Base-by-base conservation (phyloP, 805 yeast genomes). In the Candida railenensis region DNA sequence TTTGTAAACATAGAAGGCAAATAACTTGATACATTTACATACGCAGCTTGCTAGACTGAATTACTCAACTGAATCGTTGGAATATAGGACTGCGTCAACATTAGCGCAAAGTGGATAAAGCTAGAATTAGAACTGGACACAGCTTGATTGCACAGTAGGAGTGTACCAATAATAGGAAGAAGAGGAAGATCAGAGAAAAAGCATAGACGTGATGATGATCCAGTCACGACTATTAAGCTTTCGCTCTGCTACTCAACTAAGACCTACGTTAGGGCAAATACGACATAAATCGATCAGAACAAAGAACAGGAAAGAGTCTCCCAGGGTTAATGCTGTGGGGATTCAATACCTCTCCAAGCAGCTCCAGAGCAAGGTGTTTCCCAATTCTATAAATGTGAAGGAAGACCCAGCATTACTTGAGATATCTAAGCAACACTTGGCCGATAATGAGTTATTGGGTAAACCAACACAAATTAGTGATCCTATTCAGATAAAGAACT, bases 271-370 rank as follows among this genome's bases (percentile, higher is more conserved):
- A 25, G n/a, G n/a, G n/a, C n/a, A n/a, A n/a, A 25, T 25, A 25
- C 30, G 30, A 25, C 30, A 25, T 25, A 25, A 25, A 25, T 25
- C 30, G 5, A 11, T 11, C 30, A 5, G 11, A 11, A 25, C 30
- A 5, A 25, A 11, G 11, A 25, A 5, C 9, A 25, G 11, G 11
- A 25, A 33, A 14, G 77, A 78, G 55, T 52, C 57, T 41, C 87
- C 85, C 5, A 62, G 89, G 32, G 66, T 85, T 25, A 89, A 87
- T 59, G 85, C 85, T 16, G 85, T 87, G 5, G 96, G 96, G 0
- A 86, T 89, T 22, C 96, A 89, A 58, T 85, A 87, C 53, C 67
- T 89, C 18, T 81, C 94, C 0, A 63, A 67, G 3, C 67, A 69
- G 0, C 60, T 89, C 11, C 90, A 83, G 47, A 49, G 56, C 14